phyloP scores from a whole-genome alignment of 345 rosid genomes.

The Microcos paniculata region DNA sequence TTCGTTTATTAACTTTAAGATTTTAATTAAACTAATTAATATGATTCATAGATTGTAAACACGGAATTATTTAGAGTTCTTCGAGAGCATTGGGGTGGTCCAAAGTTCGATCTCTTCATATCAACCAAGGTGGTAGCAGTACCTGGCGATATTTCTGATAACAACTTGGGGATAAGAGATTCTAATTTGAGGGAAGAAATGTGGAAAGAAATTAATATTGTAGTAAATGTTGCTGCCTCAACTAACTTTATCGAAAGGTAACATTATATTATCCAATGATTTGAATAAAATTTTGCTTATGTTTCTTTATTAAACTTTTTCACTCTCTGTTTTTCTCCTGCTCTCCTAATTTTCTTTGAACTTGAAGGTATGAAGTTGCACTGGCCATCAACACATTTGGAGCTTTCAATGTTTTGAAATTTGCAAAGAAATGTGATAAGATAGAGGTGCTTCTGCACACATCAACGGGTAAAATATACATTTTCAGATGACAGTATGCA shows the following conservation, averaged over 20 bases:
- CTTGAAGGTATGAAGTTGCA: slow-evolving; percentile 47
- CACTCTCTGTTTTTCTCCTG: no score
- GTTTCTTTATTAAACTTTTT: no score
- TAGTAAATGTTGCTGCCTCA: slow-evolving; percentile 46
- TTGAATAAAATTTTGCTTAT: no score
- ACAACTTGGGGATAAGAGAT: slow-evolving; percentile 31
- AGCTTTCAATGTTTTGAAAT: slow-evolving; percentile 43
- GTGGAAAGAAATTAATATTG: slow-evolving; percentile 29
- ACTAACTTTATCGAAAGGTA: slow-evolving; percentile 49
- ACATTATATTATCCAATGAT: no score
- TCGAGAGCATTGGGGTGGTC: slow-evolving; percentile 25
- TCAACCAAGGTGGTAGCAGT: slow-evolving; percentile 22
- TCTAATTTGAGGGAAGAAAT: slow-evolving; percentile 26
- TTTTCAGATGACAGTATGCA: no score
- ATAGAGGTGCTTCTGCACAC: slow-evolving; percentile 41
- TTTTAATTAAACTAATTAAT: not conserved
- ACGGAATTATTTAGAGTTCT: slow-evolving; percentile 29
- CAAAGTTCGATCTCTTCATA: slow-evolving; percentile 9
- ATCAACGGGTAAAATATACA: not conserved
- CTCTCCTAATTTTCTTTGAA: not conserved
- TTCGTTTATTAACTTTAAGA: no score
- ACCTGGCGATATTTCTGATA: slow-evolving; percentile 31
- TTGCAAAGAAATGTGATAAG: slow-evolving; percentile 51
- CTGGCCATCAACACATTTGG: slow-evolving; percentile 59
- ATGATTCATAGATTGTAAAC: slow-evolving; percentile 14